Evolutionary conservation across 2,329 filamentous ascomycete genomes (phyloP).

Genomic region (Colletotrichum euphorbiae): DNA sequence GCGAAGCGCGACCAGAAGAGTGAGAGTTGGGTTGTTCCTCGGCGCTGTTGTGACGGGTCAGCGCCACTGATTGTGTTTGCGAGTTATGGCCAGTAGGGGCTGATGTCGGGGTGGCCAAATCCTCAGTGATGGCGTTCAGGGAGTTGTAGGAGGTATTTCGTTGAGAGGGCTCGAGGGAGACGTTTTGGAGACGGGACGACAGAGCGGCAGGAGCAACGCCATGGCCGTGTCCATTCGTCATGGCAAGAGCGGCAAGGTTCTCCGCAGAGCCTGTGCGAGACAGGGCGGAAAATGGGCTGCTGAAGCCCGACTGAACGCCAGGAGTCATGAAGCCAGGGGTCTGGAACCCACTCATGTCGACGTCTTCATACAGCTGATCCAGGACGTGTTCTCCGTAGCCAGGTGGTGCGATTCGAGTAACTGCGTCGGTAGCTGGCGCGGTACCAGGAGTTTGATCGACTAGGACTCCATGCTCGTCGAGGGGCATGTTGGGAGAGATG

Average conservation of each 20-base stretch:
- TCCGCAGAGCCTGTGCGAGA: constrained; percentile 84
- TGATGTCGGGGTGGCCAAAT: constrained; percentile 57
- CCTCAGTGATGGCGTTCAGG: constrained; percentile 56
- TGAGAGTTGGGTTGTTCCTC: constrained; percentile 53
- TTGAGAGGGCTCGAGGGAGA: constrained; percentile 64
- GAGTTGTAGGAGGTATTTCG: constrained; percentile 61
- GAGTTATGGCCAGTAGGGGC: constrained; percentile 53
- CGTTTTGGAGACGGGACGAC: constrained; percentile 76
- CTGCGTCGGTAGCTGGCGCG: constrained; percentile 61
- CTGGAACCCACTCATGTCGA: constrained; percentile 84
- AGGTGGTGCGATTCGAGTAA: constrained; percentile 82
- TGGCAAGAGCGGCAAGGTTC: constrained; percentile 73
- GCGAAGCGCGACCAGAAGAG: constrained; percentile 64
- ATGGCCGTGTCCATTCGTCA: constrained; percentile 52
- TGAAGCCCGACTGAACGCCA: constrained; percentile 76
- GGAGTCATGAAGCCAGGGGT: constrained; percentile 80
- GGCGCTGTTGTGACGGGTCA: constrained; percentile 67
- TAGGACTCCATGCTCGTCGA: constrained; percentile 88
- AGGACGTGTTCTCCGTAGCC: constrained; percentile 91
- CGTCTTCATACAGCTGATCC: constrained; percentile 89
- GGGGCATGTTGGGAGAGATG: constrained; percentile 91
- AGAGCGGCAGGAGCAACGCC: constrained; percentile 64
- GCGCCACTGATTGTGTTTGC: constrained; percentile 56
- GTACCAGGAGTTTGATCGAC: constrained; percentile 68
- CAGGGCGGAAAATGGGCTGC: constrained; percentile 80